phyloP scores from a whole-genome alignment of 768 basidiomycete genomes.

The Rhodotorula diobovata region DNA sequence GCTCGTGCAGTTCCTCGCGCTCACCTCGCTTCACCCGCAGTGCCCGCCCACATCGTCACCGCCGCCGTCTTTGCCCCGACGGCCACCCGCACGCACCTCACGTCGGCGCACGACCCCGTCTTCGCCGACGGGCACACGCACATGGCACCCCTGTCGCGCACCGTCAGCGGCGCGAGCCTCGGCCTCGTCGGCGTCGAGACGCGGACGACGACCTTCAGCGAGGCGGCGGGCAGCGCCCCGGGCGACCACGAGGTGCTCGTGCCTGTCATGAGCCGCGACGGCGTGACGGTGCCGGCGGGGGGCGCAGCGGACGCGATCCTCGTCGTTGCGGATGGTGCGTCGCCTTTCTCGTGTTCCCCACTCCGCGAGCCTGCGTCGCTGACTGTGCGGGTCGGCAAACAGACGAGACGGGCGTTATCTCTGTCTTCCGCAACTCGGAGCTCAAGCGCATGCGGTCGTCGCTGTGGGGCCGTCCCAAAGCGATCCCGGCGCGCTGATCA shows the following conservation, averaged over 20 bases:
- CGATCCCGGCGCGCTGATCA: background rate
- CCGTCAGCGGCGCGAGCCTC: background rate
- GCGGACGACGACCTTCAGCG: background rate
- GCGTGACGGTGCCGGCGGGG: background rate
- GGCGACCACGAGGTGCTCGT: background rate
- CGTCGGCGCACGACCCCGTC: constrained; percentile 36
- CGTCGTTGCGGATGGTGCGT: constrained; percentile 35
- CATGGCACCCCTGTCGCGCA: constrained; percentile 9
- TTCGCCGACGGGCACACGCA: constrained; percentile 25
- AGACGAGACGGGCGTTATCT: background rate
- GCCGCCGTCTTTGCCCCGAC: constrained; percentile 42
- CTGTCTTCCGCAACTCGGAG: background rate
- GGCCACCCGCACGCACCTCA: constrained; percentile 29
- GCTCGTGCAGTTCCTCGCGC: background rate
- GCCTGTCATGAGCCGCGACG: background rate
- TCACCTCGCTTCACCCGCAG: background rate
- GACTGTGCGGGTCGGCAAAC: no score
- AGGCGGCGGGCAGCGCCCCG: background rate
- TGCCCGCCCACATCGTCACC: constrained; percentile 40
- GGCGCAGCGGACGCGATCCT: constrained; percentile 26
- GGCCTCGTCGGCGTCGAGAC: background rate
- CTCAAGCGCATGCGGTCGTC: background rate
- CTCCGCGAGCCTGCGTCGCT: background rate
- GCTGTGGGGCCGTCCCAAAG: background rate
- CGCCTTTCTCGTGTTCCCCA: background rate